phyloP scores from a whole-genome alignment of 176 grass and related monocot genomes.

The Aegilops umbellulata region DNA sequence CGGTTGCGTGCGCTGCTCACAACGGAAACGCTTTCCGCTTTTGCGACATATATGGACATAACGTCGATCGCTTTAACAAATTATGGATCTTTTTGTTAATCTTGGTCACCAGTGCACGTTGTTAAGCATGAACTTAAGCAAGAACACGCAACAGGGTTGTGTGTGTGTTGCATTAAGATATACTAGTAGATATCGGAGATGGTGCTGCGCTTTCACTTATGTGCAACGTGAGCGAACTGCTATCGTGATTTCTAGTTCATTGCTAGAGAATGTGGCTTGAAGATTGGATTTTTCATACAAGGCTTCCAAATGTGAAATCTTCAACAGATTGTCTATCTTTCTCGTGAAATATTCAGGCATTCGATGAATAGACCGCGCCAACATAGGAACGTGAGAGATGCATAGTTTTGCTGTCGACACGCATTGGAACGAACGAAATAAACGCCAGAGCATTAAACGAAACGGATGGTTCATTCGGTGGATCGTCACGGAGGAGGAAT shows the following conservation, averaged over 20 bases:
- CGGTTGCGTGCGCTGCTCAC: not conserved
- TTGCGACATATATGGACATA: not conserved
- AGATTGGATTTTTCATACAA: not conserved
- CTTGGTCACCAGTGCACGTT: not conserved
- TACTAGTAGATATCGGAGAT: not conserved
- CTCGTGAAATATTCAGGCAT: no score
- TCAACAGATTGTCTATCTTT: not conserved
- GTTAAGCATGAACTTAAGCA: not conserved
- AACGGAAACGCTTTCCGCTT: not conserved
- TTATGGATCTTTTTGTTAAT: not conserved
- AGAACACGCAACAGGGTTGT: not conserved
- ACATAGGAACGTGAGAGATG: not conserved
- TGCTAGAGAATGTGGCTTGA: no score
- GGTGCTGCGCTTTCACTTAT: no score
- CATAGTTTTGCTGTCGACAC: not conserved
- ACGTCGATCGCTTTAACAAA: not conserved
- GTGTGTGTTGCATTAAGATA: not conserved
- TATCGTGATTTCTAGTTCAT: no score
- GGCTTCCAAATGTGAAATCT: not conserved
- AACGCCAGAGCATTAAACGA: not conserved
- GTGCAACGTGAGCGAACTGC: no score
- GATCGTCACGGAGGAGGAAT: no score
- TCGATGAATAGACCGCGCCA: no score
- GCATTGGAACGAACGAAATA: not conserved
- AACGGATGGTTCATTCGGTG: not conserved